phyloP scores from a whole-genome alignment of 2,329 filamentous ascomycete species.

The Alternaria brassicae region DNA sequence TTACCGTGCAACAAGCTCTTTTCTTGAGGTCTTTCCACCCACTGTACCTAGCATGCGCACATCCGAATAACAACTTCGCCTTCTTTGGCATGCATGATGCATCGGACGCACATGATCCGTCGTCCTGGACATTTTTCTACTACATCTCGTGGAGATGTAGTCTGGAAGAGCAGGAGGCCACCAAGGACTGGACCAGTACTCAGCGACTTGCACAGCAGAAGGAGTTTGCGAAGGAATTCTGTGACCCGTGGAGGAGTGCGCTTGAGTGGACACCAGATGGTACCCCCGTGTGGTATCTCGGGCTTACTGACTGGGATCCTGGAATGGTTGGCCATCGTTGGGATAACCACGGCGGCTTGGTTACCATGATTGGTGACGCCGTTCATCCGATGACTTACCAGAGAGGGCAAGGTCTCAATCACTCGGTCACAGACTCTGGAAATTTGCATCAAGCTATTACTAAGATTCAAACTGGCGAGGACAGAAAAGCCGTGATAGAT shows the following conservation, averaged over 20 bases:
- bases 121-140: conserved; percentile 56
- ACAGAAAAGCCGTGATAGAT: conserved; percentile 41
- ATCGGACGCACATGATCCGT: conserved; percentile 47
- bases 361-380: conserved; percentile 52
- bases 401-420: conserved; percentile 60
- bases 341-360: conserved; percentile 44
- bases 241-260: conserved; percentile 55
- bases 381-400: conserved; percentile 55
- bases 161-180: conserved; percentile 52
- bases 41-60: conserved; percentile 53
- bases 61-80: conserved; percentile 55
- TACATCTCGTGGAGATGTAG: conserved; percentile 56
- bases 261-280: conserved; percentile 46
- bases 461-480: conserved; percentile 28
- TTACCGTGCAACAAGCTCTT: conserved; percentile 53
- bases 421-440: conserved; percentile 54
- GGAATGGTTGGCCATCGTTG: conserved; percentile 37
- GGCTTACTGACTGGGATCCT: conserved; percentile 49
- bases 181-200: conserved; percentile 44
- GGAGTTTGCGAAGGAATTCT: conserved; percentile 48
- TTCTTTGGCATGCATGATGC: conserved; percentile 58
- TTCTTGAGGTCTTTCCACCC: conserved; percentile 56
- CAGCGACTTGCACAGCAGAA: conserved; percentile 53
- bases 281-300: conserved; percentile 43
- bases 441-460: conserved; percentile 49